Evolutionary conservation across 2,329 filamentous ascomycete species (phyloP).

Genomic region (Whalleya microplaca): DNA sequence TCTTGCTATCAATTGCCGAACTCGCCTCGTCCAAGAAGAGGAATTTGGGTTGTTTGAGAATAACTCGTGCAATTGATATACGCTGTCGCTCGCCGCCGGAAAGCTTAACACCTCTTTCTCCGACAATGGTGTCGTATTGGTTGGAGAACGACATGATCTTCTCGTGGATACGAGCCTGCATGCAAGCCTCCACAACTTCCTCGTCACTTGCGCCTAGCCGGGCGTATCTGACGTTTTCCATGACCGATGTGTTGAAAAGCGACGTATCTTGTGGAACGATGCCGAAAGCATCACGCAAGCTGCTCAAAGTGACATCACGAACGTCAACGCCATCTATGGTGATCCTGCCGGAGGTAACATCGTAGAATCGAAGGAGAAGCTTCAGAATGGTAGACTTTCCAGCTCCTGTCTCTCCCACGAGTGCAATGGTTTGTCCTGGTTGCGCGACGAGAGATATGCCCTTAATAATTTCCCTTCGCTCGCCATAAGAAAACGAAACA

Average conservation of each 20-base stretch:
- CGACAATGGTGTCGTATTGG: conserved; percentile 51
- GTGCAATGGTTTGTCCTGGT: conserved; percentile 59
- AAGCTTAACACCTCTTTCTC: conserved; percentile 52
- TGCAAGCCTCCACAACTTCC: conserved; percentile 63
- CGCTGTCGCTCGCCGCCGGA: conserved; percentile 57
- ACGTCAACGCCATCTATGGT: conserved; percentile 63
- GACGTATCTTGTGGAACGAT: conserved; percentile 68
- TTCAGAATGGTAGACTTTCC: conserved; percentile 67
- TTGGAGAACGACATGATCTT: conserved; percentile 63
- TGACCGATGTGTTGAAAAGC: conserved; percentile 66
- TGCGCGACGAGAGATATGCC: conserved; percentile 52
- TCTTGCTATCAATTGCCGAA: conserved; percentile 51
- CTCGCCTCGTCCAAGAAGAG: conserved; percentile 54
- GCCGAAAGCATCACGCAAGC: conserved; percentile 61
- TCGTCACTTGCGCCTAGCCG: conserved; percentile 62
- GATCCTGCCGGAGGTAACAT: conserved; percentile 57
- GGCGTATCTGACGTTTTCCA: conserved; percentile 68
- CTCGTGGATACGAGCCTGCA: conserved; percentile 65
- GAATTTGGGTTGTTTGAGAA: conserved; percentile 35
- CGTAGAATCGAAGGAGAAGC: conserved; percentile 64
- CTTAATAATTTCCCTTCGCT: conserved; percentile 53
- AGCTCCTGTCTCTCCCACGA: conserved; percentile 65
- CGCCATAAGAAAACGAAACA: conserved; percentile 60
- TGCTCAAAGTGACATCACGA: conserved; percentile 59
- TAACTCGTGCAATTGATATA: conserved; percentile 49